phyloP scores from a whole-genome alignment of 345 rosid genomes.

The Populus tremula region DNA sequence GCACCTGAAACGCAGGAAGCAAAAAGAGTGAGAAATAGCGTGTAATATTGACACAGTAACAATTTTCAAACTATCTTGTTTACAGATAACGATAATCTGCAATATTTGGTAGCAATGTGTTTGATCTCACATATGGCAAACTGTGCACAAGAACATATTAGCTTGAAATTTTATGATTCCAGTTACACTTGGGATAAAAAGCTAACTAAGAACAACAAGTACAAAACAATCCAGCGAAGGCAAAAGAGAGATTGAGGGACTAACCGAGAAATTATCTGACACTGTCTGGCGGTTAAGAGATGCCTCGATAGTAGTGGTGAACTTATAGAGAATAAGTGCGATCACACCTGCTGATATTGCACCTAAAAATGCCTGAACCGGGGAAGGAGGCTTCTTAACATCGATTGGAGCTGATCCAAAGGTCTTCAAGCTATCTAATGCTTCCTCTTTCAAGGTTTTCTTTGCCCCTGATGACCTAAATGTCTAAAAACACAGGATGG shows the following conservation, averaged over 20 bases:
- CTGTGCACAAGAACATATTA: not conserved
- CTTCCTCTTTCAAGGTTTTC: slow-evolving; percentile 78
- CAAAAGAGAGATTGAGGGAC: slow-evolving; percentile 14
- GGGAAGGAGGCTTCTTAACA: slow-evolving; percentile 56
- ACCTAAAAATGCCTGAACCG: slow-evolving; percentile 76
- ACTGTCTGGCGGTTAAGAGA: slow-evolving; percentile 73
- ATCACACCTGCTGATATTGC: slow-evolving; percentile 72
- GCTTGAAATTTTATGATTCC: not conserved
- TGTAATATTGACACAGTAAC: not conserved
- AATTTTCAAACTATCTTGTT: not conserved
- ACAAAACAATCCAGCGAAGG: not conserved
- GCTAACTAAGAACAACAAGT: not conserved
- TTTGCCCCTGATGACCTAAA: slow-evolving; percentile 66
- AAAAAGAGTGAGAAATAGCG: slow-evolving; percentile 12
- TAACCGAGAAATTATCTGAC: slow-evolving; percentile 70
- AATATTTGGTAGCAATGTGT: not conserved
- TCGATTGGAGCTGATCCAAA: slow-evolving; percentile 54
- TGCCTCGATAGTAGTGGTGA: slow-evolving; percentile 70
- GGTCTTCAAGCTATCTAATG: slow-evolving; percentile 65
- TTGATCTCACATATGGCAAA: not conserved
- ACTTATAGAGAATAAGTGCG: slow-evolving; percentile 82
- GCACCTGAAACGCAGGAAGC: slow-evolving; percentile 53
- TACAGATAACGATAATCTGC: not conserved
- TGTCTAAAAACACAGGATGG: slow-evolving; percentile 41
- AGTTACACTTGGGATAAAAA: not conserved